Evolutionary conservation across 805 yeast genomes (phyloP), one percentile per base, ranked within the genome.

Genomic region (Saturnispora hagleri): DNA sequence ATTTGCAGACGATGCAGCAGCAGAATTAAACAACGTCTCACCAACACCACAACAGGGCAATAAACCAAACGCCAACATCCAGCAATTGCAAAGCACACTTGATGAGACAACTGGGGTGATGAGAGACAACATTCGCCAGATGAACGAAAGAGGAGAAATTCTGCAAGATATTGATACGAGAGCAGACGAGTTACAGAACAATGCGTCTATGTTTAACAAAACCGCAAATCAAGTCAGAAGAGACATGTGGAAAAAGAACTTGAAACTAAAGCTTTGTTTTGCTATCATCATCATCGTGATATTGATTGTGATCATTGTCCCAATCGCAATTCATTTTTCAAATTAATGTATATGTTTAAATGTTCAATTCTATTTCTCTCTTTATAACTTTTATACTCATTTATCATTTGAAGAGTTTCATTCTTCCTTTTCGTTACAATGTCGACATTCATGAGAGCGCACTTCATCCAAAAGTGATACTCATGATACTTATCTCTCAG

Each of bases 221-320:
- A 95, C 97, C 41, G 98, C 99, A 54, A 91, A 91, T 72, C 83
- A 95, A 62, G 97, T 91, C 46, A 86, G 99, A 72, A 91, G 90
- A 70, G 95, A 90, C 66, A 91, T 91, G 97, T 91, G 98, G 98
- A 87, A 95, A 86, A 91, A 93, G 70, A 96, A 91, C 68, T 78
- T 93, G 80, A 93, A 93, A 74, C 86, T 93, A 91, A 84, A 95
- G 69, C 73, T 90, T 75, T 91, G 98, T 70, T 84, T 90, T 54
- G 81, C 84, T 46, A 86, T 84, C 28, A 82, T 84, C 26, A 72
- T 93, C 50, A 81, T 91, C 63, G 81, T 90, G 50, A 71, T 91
- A 59, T 71, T 91, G 53, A 86, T 91, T 51, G 95, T 91, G 52
- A 81, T 84, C 57, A 86, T 90, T 58, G 97, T 91, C 41, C 98